phyloP scores from a whole-genome alignment of 768 basidiomycete genomes.

The Russula brevipes region DNA sequence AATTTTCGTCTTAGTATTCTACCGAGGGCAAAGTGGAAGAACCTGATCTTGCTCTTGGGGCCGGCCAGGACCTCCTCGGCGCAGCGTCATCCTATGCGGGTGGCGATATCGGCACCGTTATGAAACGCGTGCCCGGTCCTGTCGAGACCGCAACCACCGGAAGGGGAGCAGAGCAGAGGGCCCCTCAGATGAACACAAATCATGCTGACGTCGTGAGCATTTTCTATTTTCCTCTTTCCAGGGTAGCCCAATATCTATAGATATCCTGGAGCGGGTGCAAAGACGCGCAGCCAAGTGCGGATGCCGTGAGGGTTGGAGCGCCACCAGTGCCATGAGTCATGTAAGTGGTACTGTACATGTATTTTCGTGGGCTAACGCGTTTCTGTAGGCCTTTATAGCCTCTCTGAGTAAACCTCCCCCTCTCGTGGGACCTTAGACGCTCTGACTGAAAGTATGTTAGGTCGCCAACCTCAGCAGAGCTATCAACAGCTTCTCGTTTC shows the following conservation, averaged over 20 bases:
- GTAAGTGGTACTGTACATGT: constrained; percentile 39
- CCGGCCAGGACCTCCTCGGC: constrained; percentile 79
- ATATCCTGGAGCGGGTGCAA: too few relatives aligned
- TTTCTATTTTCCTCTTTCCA: too few relatives aligned
- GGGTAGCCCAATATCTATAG: too few relatives aligned
- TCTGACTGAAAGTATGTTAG: constrained; percentile 31
- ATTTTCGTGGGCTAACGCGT: not conserved
- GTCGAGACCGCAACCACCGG: too few relatives aligned
- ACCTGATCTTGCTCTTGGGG: constrained; percentile 81
- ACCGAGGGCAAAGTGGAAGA: constrained; percentile 95
- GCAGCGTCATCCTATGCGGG: constrained; percentile 71
- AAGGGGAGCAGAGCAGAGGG: too few relatives aligned
- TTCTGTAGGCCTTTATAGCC: constrained; percentile 52
- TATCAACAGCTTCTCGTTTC: constrained; percentile 59
- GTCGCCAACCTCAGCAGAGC: constrained; percentile 49
- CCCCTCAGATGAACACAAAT: too few relatives aligned
- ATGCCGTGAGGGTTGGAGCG: too few relatives aligned
- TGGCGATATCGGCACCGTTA: constrained; percentile 79
- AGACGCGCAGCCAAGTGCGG: too few relatives aligned
- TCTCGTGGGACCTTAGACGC: not conserved
- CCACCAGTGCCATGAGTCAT: constrained; percentile 79
- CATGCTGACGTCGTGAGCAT: too few relatives aligned
- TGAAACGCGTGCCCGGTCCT: too few relatives aligned
- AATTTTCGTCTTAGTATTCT: constrained; percentile 55
- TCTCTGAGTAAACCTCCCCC: constrained; percentile 43